Percentiles rank a stretch among this genome's conserved stretches.
Evolutionary conservation across 148 eudicot species (phyloP).

Genomic region (Polygonum aviculare): DNA sequence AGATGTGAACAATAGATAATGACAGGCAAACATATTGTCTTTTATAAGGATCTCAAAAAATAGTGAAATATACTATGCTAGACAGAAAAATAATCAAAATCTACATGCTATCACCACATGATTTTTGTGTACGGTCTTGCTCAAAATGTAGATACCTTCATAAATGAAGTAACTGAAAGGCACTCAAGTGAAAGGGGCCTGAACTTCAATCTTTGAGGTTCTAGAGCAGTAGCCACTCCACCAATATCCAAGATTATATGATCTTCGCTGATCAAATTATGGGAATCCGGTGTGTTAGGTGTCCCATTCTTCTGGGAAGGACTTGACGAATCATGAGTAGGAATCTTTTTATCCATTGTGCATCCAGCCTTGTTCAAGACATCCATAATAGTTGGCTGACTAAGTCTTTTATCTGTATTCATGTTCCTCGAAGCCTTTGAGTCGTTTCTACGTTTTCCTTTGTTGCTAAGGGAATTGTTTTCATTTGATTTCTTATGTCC

Average conservation of each 20-base stretch:
- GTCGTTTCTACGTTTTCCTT: constrained; percentile 21
- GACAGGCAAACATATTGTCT: background rate
- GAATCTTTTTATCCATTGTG: constrained; percentile 20
- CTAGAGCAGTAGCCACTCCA: constrained; percentile 24
- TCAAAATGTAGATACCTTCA: constrained; percentile 23
- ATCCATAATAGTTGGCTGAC: constrained; percentile 40
- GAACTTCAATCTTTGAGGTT: constrained; percentile 43
- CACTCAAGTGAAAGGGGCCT: constrained; percentile 43
- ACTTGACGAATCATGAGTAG: constrained; percentile 19
- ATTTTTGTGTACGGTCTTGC: background rate
- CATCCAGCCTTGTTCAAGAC: constrained; percentile 35
- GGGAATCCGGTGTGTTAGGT: constrained; percentile 19
- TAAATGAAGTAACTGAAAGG: constrained; percentile 13
- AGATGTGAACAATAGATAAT: background rate
- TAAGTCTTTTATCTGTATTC: constrained; percentile 23
- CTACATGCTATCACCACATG: background rate
- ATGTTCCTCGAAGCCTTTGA: constrained; percentile 25
- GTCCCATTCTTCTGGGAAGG: constrained; percentile 16
- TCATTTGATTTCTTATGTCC: constrained; percentile 20
- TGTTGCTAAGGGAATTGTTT: constrained; percentile 19
- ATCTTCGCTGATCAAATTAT: constrained; percentile 15
- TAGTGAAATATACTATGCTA: background rate
- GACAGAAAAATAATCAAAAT: background rate
- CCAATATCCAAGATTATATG: constrained; percentile 27
- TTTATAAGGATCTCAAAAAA: background rate